These are phyloP conservation scores for Pseudonitzschia pungens DNA, from an alignment of 108 stramenopile species.

Conservation along the genomic window DNA sequence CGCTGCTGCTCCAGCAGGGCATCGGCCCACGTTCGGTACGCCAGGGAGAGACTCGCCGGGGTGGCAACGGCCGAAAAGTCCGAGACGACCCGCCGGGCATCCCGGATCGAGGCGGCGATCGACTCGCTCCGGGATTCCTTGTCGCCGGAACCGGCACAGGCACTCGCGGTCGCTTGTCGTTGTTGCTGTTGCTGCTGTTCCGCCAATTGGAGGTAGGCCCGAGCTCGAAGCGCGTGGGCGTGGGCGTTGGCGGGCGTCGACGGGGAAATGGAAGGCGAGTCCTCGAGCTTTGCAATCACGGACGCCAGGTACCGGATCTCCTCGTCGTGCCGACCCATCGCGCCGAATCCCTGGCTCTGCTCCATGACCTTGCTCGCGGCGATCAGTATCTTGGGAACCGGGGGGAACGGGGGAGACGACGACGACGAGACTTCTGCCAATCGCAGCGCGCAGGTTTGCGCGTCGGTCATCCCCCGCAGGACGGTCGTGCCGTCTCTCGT, in stretches of 20 bases:
- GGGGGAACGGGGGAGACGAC: background rate
- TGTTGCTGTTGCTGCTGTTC: too few relatives aligned
- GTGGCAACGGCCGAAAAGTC: slow-evolving; percentile 15
- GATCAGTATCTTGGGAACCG: slow-evolving; percentile 25
- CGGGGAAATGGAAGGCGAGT: background rate
- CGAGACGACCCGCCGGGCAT: slow-evolving; percentile 21
- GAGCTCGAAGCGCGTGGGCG: slow-evolving; percentile 31
- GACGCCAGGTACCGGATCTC: slow-evolving; percentile 22
- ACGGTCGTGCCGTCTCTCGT: background rate
- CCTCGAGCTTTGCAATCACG: slow-evolving; percentile 28
- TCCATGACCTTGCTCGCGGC: slow-evolving; percentile 37
- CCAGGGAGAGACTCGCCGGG: slow-evolving; percentile 8
- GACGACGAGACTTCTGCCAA: slow-evolving; percentile 18
- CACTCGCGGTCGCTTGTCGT: background rate
- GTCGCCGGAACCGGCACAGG: too few relatives aligned
- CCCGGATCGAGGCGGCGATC: background rate
- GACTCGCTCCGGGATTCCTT: background rate
- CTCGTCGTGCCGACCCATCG: slow-evolving; percentile 31
- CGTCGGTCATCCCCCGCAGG: slow-evolving; percentile 23
- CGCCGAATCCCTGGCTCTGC: slow-evolving; percentile 26
- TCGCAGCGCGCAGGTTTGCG: slow-evolving; percentile 10
- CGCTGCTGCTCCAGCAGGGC: background rate
- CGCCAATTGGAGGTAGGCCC: background rate
- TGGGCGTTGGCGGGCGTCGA: slow-evolving; percentile 30
- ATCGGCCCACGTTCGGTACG: slow-evolving; percentile 37